Base-by-base conservation (phyloP, 148 eudicot genomes). In the Rhododendron griersonianum region DNA sequence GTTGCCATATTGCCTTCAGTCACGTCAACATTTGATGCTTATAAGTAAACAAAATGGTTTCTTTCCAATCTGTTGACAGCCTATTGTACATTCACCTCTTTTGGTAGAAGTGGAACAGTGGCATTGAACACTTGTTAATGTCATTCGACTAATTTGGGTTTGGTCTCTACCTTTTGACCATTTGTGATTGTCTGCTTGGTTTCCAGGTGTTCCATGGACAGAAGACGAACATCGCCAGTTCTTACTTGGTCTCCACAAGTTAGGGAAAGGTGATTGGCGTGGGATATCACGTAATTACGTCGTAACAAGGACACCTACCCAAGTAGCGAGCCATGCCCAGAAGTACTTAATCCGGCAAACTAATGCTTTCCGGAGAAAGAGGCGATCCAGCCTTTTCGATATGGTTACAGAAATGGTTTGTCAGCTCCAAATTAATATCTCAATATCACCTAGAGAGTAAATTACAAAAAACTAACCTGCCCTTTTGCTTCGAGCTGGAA, bases 281-380 rank as follows among this genome's bases (percentile, higher is more conserved):
- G 97, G 95, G 39, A 96, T 96, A 84, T 91, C 99, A 35, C 93
- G 93, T 47, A 90, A 85, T 76, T 96, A 86, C 85, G 98, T 96
- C 35, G 83, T 90, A 28, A 89, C 99, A 74, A 93, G 97, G 89
- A 96, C 97, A 83, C 98, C 98, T 47, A 94, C 95, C 23, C 99
- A 96, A 83, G 98, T 96, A 78, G 99, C 99, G 16, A 96, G 99
- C 90, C 99, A 96, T 91, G 99, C 99, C 47, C 98, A 96, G 85
- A 96, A 96, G 88, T 91, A 93, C 88, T 96, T 93, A 86, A 95
- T 93, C 51, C 91, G 98, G 44, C 99, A 96, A 85, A 90, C 83
- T 83, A 92, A 92, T 87, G 90, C 92, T 73, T 89, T 91, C 84
- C 89, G 96, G 55, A 92, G 95, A 86, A 95, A 93, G 92, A 94